A percentile compares a stretch with the other conserved stretches of the same genome.
phyloP scores from a whole-genome alignment of 208 protist species.

The Leptomonas seymouri region DNA sequence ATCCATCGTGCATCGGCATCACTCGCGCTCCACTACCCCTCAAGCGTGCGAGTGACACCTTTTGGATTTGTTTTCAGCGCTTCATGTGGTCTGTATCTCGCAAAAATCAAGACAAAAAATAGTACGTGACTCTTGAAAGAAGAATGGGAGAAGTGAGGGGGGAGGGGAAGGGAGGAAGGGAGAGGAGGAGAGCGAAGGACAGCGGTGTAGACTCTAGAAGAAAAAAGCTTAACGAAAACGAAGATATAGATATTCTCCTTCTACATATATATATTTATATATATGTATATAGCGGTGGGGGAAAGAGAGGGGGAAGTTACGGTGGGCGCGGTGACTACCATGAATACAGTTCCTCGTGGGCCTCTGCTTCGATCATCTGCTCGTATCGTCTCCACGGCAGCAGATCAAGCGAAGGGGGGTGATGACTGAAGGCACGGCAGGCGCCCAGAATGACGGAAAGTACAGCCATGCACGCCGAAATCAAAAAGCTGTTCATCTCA shows the following conservation, averaged over 20 bases:
- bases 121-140: neutral
- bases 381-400: conserved; percentile 28
- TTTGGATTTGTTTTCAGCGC: no score
- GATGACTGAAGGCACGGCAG: neutral
- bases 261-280: no score
- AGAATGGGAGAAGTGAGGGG: neutral
- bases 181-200: neutral
- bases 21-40: neutral
- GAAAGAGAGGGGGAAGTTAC: neutral
- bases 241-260: no score
- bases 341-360: neutral
- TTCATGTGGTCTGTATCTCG: no score
- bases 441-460: conserved; percentile 4
- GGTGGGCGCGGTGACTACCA: neutral
- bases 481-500: conserved; percentile 23
- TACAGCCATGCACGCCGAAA: conserved; percentile 6
- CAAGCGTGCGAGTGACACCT: neutral
- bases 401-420: conserved; percentile 14
- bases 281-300: no score
- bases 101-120: conserved; percentile 1
- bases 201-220: no score
- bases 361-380: neutral
- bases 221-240: no score
- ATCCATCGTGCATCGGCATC: neutral
- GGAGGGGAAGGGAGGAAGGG: neutral